These are phyloP conservation scores for Exophiala bonariae DNA, from an alignment of 2,329 filamentous ascomycete species.

Conservation along the genomic window DNA sequence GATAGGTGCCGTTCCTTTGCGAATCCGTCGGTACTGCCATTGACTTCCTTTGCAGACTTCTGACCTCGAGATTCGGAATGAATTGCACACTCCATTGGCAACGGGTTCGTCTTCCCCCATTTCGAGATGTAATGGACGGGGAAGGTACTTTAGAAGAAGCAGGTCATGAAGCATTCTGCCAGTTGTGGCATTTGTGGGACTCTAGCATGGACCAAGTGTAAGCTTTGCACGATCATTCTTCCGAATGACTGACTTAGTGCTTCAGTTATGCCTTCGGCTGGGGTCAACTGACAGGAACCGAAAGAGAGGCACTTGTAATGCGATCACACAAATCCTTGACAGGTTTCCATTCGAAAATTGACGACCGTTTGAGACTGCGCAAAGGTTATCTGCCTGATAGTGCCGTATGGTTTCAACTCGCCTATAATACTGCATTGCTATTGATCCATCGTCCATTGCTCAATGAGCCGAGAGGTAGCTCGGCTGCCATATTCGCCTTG, in stretches of 20 bases:
- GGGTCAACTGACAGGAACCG: background rate
- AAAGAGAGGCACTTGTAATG: background rate
- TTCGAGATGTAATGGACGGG: background rate
- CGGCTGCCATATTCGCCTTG: background rate
- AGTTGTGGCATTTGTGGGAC: constrained; percentile 3
- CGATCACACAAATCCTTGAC: constrained; percentile 1
- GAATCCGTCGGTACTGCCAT: too few species aligned
- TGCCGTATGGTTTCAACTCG: constrained; percentile 2
- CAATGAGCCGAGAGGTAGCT: background rate
- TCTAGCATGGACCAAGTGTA: constrained; percentile 3
- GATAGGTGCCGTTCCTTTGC: background rate
- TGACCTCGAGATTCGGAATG: background rate
- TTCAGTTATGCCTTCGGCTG: constrained; percentile 3
- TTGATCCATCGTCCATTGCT: constrained; percentile 1
- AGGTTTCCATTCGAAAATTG: background rate
- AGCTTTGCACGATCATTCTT: too few species aligned
- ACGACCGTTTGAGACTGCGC: background rate
- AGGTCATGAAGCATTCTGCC: background rate
- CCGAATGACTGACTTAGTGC: background rate
- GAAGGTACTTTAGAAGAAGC: background rate
- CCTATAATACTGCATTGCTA: constrained; percentile 1
- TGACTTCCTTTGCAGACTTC: background rate
- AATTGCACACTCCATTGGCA: constrained; percentile 3
- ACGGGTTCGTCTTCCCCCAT: background rate
- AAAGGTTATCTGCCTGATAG: background rate